These are phyloP conservation scores for Fusarium stilboides DNA, from an alignment of 2,329 filamentous ascomycete genomes.

Conservation along the genomic window DNA sequence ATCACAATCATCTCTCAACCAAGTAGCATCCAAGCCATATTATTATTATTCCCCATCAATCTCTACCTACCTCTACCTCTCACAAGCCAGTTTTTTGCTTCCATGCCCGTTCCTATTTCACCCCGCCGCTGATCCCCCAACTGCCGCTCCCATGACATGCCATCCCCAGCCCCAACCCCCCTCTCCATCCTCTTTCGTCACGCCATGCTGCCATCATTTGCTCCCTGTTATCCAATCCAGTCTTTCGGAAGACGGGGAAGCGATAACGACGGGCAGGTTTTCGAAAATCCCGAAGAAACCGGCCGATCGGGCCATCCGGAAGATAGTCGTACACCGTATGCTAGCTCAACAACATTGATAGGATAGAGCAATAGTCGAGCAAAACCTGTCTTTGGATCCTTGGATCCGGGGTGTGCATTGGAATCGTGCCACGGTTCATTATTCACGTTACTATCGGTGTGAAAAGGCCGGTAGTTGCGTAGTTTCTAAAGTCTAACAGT, in stretches of 20 bases:
- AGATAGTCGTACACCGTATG: constrained; percentile 7
- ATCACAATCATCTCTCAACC: background rate
- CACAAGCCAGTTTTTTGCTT: background rate
- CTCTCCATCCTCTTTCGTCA: constrained; percentile 5
- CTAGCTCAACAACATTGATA: background rate
- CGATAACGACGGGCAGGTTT: background rate
- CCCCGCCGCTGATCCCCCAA: constrained; percentile 30
- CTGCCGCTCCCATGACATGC: constrained; percentile 23
- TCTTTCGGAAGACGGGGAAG: background rate
- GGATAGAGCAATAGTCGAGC: background rate
- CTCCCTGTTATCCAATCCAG: constrained; percentile 4
- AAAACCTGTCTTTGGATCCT: background rate
- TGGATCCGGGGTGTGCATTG: background rate
- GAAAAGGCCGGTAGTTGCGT: background rate
- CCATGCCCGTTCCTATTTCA: background rate
- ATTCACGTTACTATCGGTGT: background rate
- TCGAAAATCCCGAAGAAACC: constrained; percentile 13
- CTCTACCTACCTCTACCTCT: background rate
- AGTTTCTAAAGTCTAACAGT: background rate
- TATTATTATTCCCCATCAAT: background rate
- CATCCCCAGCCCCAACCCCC: constrained; percentile 17
- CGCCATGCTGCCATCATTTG: constrained; percentile 13
- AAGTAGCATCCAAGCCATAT: background rate
- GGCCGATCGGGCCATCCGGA: constrained; percentile 13
- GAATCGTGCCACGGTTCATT: background rate